Base-by-base conservation (phyloP, 371 early-diverging fungal species). In the Rhizopus stolonifer region DNA sequence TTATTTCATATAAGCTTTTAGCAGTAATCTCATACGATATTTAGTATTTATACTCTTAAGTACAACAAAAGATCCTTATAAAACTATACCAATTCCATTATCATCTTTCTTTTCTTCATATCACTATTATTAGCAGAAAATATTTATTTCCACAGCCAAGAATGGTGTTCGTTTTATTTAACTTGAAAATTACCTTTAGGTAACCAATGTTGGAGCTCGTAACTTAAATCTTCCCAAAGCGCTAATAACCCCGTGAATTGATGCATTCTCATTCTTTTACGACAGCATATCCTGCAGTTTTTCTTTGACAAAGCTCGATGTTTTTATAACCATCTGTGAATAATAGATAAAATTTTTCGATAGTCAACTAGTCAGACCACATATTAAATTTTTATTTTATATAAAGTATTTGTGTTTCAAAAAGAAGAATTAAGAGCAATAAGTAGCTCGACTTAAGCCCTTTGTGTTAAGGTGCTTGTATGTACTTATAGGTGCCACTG, bases 241-340 rank as follows among this genome's bases (percentile, higher is more conserved):
- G 29, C 29, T 23, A 52, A 52, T 52, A 52, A 29, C 26, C 52
- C 18, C 52, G 15, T 52, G 52, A 52, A 52, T 52, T 44, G 45
- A 52, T 52, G 34, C 45, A 44, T 29, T 29, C 33, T 22, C 34
- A 29, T 29, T 52, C 43, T 52, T 54, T 47, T 22, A 54, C 18
- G 47, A 54, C 32, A 54, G 39, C 38, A 54, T 54, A 54, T 2
- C 13, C 54, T 54, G 46, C 46, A 46, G 47, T 40, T 47, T 48
- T 39, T 51, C 46, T 40, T 46, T 47, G 46, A 54, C 33, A 29
- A 29, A 29, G 29, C 29, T 29, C 29, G 29, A 29, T 29, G 29
- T 43, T 43, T 43, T 43, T 43, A 43, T 43, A 43, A 43, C 43
- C 38, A 36, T 36, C 38, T 43, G 43, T 43, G 43, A 43, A 43